phyloP scores from a whole-genome alignment of 2,329 filamentous ascomycete species.

The Trichoderma cornu-damae region DNA sequence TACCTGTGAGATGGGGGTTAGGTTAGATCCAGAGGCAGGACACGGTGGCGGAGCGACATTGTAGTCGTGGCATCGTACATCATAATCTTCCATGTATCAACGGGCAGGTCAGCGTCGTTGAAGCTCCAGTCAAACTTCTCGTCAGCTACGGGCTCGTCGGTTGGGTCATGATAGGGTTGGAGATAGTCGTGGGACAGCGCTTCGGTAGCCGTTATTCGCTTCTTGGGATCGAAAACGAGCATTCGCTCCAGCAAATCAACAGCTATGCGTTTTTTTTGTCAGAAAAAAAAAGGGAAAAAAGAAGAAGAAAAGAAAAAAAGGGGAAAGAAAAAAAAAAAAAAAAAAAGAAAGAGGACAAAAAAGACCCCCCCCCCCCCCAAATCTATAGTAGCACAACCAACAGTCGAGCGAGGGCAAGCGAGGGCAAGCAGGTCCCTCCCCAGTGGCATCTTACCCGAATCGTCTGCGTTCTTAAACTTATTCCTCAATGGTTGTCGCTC shows the following conservation, averaged over 20 bases:
- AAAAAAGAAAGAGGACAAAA: too few species aligned
- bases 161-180: slow-evolving; percentile 92
- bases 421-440: not conserved
- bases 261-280: slow-evolving; percentile 45
- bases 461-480: slow-evolving; percentile 95
- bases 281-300: too few species aligned
- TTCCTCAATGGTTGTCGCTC: slow-evolving; percentile 79
- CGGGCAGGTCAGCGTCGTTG: slow-evolving; percentile 93
- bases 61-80: slow-evolving; percentile 59
- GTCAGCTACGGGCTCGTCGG: slow-evolving; percentile 89
- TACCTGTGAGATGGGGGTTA: slow-evolving; percentile 60
- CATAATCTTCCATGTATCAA: slow-evolving; percentile 99
- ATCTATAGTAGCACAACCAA: not conserved
- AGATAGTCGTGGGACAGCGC: slow-evolving; percentile 91
- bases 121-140: slow-evolving; percentile 99
- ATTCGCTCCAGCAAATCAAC: slow-evolving; percentile 92
- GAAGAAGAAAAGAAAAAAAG: too few species aligned
- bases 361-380: too few species aligned
- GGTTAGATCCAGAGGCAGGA: not conserved
- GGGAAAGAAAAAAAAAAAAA: too few species aligned
- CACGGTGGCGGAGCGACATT: not conserved
- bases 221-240: slow-evolving; percentile 98
- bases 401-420: too few species aligned
- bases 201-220: slow-evolving; percentile 80
- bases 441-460: slow-evolving; percentile 55